A percentile compares a stretch with the other conserved stretches of the same genome.
Conservation (phyloP, 1,284 basidiomycete genomes). For the Cutaneotrichosporon cyanovorans region DNA sequence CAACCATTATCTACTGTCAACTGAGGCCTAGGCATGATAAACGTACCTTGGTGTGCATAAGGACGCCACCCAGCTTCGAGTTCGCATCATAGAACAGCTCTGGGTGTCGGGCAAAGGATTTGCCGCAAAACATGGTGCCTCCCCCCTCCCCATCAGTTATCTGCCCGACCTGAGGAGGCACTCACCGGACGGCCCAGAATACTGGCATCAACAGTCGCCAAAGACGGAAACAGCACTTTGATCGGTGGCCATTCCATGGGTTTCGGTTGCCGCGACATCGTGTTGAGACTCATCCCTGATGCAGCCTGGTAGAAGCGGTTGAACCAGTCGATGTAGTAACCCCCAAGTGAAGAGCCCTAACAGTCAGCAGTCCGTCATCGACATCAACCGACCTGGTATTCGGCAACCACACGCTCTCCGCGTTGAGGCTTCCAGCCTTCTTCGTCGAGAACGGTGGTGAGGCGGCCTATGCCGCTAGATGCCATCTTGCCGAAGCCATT, state of each 20-base stretch:
- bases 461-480: constrained; percentile 29
- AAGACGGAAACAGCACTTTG: constrained; percentile 40
- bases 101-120: constrained; percentile 23
- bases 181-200: constrained; percentile 25
- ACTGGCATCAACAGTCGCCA: constrained; percentile 37
- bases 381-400: constrained; percentile 38
- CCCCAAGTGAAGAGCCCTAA: constrained; percentile 41
- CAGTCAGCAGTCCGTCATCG: background rate
- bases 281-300: constrained; percentile 21
- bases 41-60: constrained; percentile 46
- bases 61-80: constrained; percentile 41
- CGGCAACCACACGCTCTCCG: constrained; percentile 31
- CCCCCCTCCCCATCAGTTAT: constrained; percentile 29
- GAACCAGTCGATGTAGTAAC: constrained; percentile 38
- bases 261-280: constrained; percentile 21
- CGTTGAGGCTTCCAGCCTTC: constrained; percentile 32
- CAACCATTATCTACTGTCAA: constrained; percentile 35
- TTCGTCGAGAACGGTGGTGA: constrained; percentile 31
- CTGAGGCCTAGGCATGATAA: background rate
- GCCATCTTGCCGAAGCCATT: constrained; percentile 27
- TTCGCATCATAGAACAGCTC: constrained; percentile 38
- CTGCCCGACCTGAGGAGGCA: background rate
- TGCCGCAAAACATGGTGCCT: constrained; percentile 42
- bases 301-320: constrained; percentile 35
- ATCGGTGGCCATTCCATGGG: constrained; percentile 29